Conservation (phyloP, 495 filamentous ascomycete species). For the Rhizodiscina lignyota region DNA sequence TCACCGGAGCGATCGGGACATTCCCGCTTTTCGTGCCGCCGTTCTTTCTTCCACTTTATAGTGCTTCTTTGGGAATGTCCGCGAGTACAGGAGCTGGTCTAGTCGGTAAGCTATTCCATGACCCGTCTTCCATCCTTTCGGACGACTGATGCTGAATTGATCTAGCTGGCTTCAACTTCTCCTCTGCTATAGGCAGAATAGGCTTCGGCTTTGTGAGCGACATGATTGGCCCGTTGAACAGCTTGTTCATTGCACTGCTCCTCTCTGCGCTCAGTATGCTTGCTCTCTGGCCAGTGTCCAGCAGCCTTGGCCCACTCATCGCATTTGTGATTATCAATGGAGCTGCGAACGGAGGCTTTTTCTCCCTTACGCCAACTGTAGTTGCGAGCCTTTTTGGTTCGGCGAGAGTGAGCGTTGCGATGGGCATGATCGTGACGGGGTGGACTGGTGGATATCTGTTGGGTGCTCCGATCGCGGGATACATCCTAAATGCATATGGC, state of each 20-base stretch:
- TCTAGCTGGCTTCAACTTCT: constrained; percentile 40
- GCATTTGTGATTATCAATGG: constrained; percentile 39
- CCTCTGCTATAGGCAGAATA: constrained; percentile 34
- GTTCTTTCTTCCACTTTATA: constrained; percentile 39
- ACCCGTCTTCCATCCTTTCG: too few species aligned
- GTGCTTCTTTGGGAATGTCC: constrained; percentile 27
- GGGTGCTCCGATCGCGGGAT: constrained; percentile 42
- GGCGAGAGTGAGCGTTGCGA: constrained; percentile 33
- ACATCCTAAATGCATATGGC: constrained; percentile 35
- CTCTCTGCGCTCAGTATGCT: constrained; percentile 38
- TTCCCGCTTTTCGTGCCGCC: constrained; percentile 45
- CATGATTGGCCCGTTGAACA: constrained; percentile 33
- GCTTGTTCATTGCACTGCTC: constrained; percentile 27
- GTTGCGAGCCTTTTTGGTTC: constrained; percentile 40
- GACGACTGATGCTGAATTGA: too few species aligned
- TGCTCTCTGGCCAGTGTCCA: constrained; percentile 38
- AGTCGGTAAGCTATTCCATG: too few species aligned
- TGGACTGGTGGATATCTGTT: constrained; percentile 43
- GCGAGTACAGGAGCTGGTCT: constrained; percentile 33
- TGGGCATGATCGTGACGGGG: constrained; percentile 44
- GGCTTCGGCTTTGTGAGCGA: constrained; percentile 33
- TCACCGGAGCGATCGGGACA: constrained; percentile 37
- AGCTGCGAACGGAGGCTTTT: constrained; percentile 39
- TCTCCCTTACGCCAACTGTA: constrained; percentile 43
- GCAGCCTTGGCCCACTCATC: constrained; percentile 30